Evolutionary conservation across 495 filamentous ascomycete species (phyloP).

Genomic region (Tuber umbilicatum): DNA sequence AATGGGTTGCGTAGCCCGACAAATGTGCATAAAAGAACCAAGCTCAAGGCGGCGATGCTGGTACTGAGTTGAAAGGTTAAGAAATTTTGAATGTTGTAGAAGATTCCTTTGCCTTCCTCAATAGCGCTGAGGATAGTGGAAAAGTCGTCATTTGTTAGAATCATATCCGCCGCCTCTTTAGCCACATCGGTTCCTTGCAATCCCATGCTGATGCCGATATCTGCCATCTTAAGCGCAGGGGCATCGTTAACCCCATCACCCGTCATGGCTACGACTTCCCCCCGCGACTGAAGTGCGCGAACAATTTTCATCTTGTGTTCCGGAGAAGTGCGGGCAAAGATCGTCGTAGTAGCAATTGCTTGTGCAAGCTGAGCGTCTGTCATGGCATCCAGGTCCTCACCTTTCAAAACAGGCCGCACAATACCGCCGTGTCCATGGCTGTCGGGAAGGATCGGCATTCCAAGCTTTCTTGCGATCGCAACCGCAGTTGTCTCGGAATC

Average conservation of each 20-base stretch:
- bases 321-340: conserved; percentile 92
- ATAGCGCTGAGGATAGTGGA: conserved; percentile 94
- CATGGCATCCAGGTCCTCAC: conserved; percentile 89
- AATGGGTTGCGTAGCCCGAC: conserved; percentile 88
- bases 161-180: conserved; percentile 99
- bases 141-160: conserved; percentile 95
- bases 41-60: conserved; percentile 82
- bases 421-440: conserved; percentile 45
- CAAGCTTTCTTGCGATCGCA: conserved; percentile 85
- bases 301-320: conserved; percentile 99
- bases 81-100: conserved; percentile 99
- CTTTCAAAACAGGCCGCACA: conserved; percentile 69
- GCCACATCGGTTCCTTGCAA: conserved; percentile 91
- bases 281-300: conserved; percentile 77
- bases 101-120: conserved; percentile 97
- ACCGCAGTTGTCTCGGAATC: conserved; percentile 90
- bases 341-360: conserved; percentile 77
- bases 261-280: conserved; percentile 98
- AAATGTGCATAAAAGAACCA: conserved; percentile 86
- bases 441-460: conserved; percentile 61
- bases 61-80: conserved; percentile 97
- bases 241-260: conserved; percentile 98
- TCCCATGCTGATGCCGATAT: conserved; percentile 98
- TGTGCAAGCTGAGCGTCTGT: conserved; percentile 71
- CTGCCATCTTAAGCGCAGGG: conserved; percentile 90